phyloP scores from a whole-genome alignment of 139 green algal species.

The Closterium sp. region DNA sequence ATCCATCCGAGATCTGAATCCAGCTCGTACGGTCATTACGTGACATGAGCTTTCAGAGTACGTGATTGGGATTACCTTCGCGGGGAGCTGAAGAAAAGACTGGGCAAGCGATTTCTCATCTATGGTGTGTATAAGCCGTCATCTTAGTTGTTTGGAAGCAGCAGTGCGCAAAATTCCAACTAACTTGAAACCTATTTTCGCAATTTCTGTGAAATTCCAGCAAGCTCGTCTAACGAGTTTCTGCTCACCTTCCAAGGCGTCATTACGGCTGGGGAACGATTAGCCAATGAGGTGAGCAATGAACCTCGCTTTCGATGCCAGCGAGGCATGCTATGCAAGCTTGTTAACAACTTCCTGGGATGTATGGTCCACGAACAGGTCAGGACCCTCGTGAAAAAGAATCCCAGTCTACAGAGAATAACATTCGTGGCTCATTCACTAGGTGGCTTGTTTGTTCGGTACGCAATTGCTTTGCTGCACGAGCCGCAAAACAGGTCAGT shows the following conservation, averaged over 20 bases:
- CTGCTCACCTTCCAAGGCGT: slow-evolving; percentile 53
- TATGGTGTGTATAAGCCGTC: not conserved
- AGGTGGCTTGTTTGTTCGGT: slow-evolving; percentile 51
- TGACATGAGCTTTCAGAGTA: not conserved
- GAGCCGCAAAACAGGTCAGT: not conserved
- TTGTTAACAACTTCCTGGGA: not conserved
- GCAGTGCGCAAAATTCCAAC: not conserved
- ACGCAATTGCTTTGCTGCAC: slow-evolving; percentile 47
- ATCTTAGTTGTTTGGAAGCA: not conserved
- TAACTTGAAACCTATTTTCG: not conserved
- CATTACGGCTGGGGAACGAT: slow-evolving; percentile 37
- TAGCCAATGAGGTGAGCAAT: slow-evolving; percentile 47
- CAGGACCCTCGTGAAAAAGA: not conserved
- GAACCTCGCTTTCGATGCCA: not conserved
- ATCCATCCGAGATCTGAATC: not conserved
- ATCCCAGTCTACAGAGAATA: slow-evolving; percentile 30
- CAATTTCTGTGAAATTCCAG: not conserved
- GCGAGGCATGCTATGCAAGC: not conserved
- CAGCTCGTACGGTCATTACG: not conserved
- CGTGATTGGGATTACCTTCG: not conserved
- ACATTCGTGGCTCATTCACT: slow-evolving; percentile 51
- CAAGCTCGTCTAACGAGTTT: slow-evolving; percentile 43
- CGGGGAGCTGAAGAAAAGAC: not conserved
- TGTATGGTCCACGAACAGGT: slow-evolving; percentile 11
- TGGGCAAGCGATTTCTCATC: not conserved